phyloP scores from a whole-genome alignment of 2,329 filamentous ascomycete species.

The Exophiala oligosperma region DNA sequence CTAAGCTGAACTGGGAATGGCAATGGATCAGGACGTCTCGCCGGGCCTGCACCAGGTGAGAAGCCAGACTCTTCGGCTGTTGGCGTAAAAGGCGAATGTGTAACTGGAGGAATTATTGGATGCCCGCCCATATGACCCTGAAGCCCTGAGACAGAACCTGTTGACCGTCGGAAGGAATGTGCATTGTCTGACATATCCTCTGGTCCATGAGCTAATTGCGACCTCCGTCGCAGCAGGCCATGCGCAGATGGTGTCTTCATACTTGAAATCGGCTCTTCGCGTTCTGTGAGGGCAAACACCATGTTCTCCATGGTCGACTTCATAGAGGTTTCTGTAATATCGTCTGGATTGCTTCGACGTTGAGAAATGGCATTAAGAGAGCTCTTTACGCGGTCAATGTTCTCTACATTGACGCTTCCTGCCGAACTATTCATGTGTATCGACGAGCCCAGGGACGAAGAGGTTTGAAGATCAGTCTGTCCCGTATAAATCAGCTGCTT shows the following conservation, averaged over 20 bases:
- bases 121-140: constrained; percentile 14
- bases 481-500: constrained; percentile 16
- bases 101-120: constrained; percentile 42
- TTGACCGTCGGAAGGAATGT: constrained; percentile 21
- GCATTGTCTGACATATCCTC: constrained; percentile 9
- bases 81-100: constrained; percentile 46
- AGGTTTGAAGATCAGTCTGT: neutral
- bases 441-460: neutral
- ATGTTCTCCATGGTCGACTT: constrained; percentile 54
- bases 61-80: constrained; percentile 44
- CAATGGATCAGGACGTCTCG: constrained; percentile 12
- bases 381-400: constrained; percentile 34
- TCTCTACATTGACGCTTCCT: constrained; percentile 41
- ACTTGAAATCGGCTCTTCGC: constrained; percentile 34
- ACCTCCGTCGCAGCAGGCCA: constrained; percentile 1
- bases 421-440: neutral
- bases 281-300: constrained; percentile 57
- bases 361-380: neutral
- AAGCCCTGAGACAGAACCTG: constrained; percentile 8
- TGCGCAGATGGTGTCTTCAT: constrained; percentile 7
- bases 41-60: constrained; percentile 36
- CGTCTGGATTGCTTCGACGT: constrained; percentile 8
- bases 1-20: neutral
- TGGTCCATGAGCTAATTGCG: neutral
- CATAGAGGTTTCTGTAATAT: constrained; percentile 23